Evolutionary conservation across 768 basidiomycete genomes (phyloP).

Genomic region (Trametes gibbosa): DNA sequence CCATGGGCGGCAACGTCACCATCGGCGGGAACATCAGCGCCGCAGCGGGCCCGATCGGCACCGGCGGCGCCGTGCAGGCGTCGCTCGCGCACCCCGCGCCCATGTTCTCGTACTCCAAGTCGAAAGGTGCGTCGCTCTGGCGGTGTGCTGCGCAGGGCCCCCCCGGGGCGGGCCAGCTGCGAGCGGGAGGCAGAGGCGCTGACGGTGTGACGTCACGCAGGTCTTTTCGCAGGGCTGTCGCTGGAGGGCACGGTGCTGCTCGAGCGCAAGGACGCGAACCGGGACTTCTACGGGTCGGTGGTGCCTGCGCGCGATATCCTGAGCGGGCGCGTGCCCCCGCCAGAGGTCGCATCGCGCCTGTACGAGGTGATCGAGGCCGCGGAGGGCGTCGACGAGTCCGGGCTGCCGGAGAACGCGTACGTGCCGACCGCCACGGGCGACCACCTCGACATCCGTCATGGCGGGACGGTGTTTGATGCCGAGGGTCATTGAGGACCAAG

Average conservation of each 20-base stretch:
- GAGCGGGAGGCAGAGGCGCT: neutral
- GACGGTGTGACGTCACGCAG: slow-evolving; percentile 36
- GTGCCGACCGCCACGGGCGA: slow-evolving; percentile 66
- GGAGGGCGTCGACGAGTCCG: slow-evolving; percentile 86
- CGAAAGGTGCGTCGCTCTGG: slow-evolving; percentile 64
- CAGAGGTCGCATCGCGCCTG: slow-evolving; percentile 86
- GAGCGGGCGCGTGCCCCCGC: slow-evolving; percentile 92
- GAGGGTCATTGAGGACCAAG: slow-evolving; percentile 41
- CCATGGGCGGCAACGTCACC: slow-evolving; percentile 92
- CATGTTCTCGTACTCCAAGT: slow-evolving; percentile 97
- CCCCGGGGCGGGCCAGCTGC: neutral
- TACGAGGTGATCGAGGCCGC: slow-evolving; percentile 98
- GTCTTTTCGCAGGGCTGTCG: slow-evolving; percentile 91
- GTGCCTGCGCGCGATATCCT: slow-evolving; percentile 90
- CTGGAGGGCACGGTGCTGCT: slow-evolving; percentile 93
- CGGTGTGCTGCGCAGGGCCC: neutral
- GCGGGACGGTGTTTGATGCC: slow-evolving; percentile 74
- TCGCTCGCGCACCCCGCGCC: slow-evolving; percentile 90
- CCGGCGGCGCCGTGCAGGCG: slow-evolving; percentile 86
- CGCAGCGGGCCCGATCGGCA: slow-evolving; percentile 89
- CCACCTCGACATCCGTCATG: slow-evolving; percentile 47
- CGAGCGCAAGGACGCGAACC: slow-evolving; percentile 94
- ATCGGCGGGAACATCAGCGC: slow-evolving; percentile 89
- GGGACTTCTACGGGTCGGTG: slow-evolving; percentile 91
- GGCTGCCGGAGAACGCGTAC: slow-evolving; percentile 75